These are phyloP conservation scores for Suillus occidentalis DNA, from an alignment of 768 basidiomycete genomes.

Conservation along the genomic window DNA sequence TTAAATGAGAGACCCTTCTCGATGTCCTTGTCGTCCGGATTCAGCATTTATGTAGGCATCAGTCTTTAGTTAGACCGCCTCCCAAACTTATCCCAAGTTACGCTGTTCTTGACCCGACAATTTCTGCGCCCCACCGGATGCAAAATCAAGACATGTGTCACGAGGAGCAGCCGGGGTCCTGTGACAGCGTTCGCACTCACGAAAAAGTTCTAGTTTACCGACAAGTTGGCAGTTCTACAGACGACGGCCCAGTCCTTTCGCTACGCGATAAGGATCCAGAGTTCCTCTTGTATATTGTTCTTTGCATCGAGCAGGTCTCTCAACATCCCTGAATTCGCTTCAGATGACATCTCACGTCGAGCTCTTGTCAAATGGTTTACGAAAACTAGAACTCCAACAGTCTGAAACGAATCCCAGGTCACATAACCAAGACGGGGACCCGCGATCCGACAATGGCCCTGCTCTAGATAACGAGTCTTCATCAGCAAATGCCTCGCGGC, in stretches of 20 bases:
- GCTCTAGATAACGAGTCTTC: slow-evolving; percentile 7
- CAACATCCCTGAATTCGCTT: slow-evolving; percentile 13
- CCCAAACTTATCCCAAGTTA: not conserved
- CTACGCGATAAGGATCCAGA: not conserved
- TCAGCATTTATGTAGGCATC: too few species aligned
- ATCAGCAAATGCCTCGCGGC: slow-evolving; percentile 18
- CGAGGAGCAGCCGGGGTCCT: not conserved
- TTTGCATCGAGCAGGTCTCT: slow-evolving; percentile 20
- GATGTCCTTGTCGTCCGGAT: too few species aligned
- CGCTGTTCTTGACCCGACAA: not conserved
- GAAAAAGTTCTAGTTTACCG: not conserved
- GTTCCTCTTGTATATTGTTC: not conserved
- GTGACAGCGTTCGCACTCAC: slow-evolving; percentile 1
- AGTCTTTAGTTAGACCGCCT: not conserved
- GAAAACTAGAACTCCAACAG: slow-evolving; percentile 43
- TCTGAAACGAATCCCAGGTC: slow-evolving; percentile 10
- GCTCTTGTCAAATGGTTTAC: slow-evolving; percentile 46
- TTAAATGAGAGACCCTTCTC: too few species aligned
- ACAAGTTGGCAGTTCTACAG: not conserved
- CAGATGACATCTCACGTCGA: slow-evolving; percentile 36
- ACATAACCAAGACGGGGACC: slow-evolving; percentile 12
- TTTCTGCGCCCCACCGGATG: too few species aligned
- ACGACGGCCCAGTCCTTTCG: not conserved
- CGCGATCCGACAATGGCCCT: slow-evolving; percentile 9
- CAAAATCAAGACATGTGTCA: not conserved